These are phyloP conservation scores for Metahyphopichia silvanorum DNA, from an alignment of 805 yeast species.

Conservation along the genomic window DNA sequence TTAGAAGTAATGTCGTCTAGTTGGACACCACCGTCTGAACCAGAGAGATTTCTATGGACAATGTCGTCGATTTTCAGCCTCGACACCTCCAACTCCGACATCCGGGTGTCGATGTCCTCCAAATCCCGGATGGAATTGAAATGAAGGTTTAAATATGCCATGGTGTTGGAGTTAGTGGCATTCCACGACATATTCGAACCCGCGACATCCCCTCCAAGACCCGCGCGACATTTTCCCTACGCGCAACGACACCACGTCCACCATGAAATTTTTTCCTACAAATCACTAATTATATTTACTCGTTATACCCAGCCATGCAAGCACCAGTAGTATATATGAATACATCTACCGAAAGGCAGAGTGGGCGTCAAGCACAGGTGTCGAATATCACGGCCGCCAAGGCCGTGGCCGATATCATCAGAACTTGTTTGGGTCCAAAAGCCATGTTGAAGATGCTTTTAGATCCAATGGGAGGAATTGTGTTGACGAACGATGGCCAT, in stretches of 20 bases:
- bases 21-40: too few species aligned
- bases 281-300: too few species aligned
- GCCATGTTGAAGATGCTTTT: slow-evolving; percentile 98
- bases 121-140: slow-evolving; percentile 35
- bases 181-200: too few species aligned
- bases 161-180: too few species aligned
- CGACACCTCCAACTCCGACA: slow-evolving; percentile 19
- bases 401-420: slow-evolving; percentile 95
- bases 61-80: slow-evolving; percentile 5
- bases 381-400: slow-evolving; percentile 99
- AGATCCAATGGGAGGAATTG: slow-evolving; percentile 97
- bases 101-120: slow-evolving; percentile 18
- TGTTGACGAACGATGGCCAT: slow-evolving; percentile 96
- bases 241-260: too few species aligned
- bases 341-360: slow-evolving; percentile 87
- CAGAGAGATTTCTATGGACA: slow-evolving; percentile 5
- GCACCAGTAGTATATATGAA: slow-evolving; percentile 51
- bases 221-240: too few species aligned
- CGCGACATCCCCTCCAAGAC: too few species aligned
- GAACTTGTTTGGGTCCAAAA: slow-evolving; percentile 98
- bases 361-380: slow-evolving; percentile 95
- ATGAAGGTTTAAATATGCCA: slow-evolving; percentile 31
- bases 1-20: too few species aligned
- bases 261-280: too few species aligned
- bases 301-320: slow-evolving; percentile 30